Percentiles rank a stretch among this genome's conserved stretches.
phyloP scores from a whole-genome alignment of 179 eudicot species.

The Heliamphora pulchella region DNA sequence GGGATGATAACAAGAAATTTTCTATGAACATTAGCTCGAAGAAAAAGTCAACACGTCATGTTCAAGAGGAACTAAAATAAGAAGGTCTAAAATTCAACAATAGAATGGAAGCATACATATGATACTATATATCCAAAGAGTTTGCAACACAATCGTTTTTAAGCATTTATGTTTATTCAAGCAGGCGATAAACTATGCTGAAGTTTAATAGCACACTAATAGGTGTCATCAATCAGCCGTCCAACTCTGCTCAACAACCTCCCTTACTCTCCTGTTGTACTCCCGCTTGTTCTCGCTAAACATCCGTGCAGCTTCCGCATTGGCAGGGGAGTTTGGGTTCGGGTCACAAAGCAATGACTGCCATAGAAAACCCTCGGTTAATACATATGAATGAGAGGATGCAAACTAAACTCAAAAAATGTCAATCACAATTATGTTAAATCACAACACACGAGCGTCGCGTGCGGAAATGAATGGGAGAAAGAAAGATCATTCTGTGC shows the following conservation, averaged over 20 bases:
- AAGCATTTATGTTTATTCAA: conserved; percentile 14
- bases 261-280: conserved; percentile 64
- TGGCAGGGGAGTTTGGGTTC: conserved; percentile 72
- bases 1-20: no score
- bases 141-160: conserved; percentile 23
- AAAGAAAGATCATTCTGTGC: no score
- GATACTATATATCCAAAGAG: conserved; percentile 13
- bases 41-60: no score
- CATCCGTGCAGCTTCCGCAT: conserved; percentile 68
- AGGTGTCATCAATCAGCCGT: conserved; percentile 48
- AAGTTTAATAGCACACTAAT: neutral
- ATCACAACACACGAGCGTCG: no score
- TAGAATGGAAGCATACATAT: conserved; percentile 10
- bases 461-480: no score
- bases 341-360: conserved; percentile 74
- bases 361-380: neutral
- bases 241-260: conserved; percentile 80
- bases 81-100: conserved; percentile 7
- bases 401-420: no score
- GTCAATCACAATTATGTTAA: no score
- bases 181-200: conserved; percentile 15
- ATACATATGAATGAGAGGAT: neutral
- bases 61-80: no score
- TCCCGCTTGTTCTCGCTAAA: conserved; percentile 72
- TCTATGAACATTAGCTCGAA: no score